Evolutionary conservation across 164 flowering plant genomes (phyloP).

Genomic region (Nelumbo lutea): DNA sequence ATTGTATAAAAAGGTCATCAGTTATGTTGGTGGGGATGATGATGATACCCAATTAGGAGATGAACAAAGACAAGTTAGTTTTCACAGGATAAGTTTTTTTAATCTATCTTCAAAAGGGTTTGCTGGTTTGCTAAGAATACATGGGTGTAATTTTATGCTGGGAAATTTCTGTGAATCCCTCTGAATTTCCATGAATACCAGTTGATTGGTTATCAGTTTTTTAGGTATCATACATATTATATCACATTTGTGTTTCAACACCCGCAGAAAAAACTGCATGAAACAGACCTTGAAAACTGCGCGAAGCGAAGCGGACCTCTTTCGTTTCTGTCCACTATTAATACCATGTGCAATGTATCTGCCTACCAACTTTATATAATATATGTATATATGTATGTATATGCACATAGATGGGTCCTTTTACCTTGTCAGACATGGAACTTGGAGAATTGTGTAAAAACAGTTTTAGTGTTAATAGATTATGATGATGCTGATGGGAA

Average conservation of each 20-base stretch:
- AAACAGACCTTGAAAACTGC: no score
- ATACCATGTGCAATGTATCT: no score
- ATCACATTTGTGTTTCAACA: no score
- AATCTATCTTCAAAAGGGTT: background rate
- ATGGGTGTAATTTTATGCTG: background rate
- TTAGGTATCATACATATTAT: no score
- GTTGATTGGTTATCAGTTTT: no score
- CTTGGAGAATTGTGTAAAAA: background rate
- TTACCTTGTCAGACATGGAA: background rate
- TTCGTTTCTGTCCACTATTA: no score
- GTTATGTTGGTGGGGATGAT: background rate
- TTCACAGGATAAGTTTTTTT: slow-evolving; percentile 6
- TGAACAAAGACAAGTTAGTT: slow-evolving; percentile 3
- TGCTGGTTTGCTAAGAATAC: background rate
- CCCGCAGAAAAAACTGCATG: no score
- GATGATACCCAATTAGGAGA: background rate
- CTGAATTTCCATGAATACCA: no score
- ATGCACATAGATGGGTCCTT: background rate
- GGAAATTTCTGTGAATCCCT: no score
- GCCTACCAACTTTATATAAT: no score
- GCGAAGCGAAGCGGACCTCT: no score
- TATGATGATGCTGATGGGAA: background rate
- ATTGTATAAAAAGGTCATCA: background rate
- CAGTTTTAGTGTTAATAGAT: background rate
- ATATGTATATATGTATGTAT: no score